phyloP scores from a whole-genome alignment of 257 asterid species.

The Salvia splendens region DNA sequence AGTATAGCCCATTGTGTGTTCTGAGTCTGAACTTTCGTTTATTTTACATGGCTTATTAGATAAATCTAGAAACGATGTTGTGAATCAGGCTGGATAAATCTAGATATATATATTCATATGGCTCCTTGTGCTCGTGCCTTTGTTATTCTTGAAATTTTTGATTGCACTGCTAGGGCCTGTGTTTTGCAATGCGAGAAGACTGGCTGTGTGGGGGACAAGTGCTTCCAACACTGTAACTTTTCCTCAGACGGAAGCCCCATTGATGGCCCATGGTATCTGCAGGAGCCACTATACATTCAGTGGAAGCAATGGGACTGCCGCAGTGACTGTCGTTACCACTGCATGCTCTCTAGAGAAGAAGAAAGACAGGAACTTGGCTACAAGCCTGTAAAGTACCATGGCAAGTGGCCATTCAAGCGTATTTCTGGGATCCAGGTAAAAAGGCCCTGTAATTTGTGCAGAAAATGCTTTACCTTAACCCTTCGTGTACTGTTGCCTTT shows the following conservation, averaged over 20 bases:
- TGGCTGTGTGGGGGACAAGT: conserved; percentile 75
- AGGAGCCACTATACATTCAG: conserved; percentile 79
- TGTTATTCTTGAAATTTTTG: too few relatives aligned
- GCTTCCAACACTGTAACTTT: conserved; percentile 85
- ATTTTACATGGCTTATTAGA: conserved; percentile 14
- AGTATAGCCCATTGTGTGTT: conserved; percentile 11
- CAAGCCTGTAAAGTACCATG: conserved; percentile 77
- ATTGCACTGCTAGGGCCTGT: conserved; percentile 37
- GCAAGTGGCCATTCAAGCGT: conserved; percentile 82
- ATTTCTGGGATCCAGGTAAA: conserved; percentile 82
- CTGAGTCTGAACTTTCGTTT: conserved; percentile 18
- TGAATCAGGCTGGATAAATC: background rate
- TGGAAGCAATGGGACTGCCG: conserved; percentile 94
- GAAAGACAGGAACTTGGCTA: conserved; percentile 67
- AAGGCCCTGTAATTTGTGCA: conserved; percentile 3
- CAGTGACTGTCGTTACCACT: conserved; percentile 75
- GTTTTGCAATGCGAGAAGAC: conserved; percentile 76
- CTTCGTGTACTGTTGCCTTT: conserved; percentile 5
- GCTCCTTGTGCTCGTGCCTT: too few relatives aligned
- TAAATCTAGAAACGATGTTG: conserved; percentile 1
- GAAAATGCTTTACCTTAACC: background rate
- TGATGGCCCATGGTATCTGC: conserved; percentile 88
- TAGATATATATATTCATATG: background rate
- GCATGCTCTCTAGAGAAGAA: conserved; percentile 83
- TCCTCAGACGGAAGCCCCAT: conserved; percentile 54